Evolutionary conservation across 139 green algal genomes (phyloP), one percentile per base, ranked within the genome.

Genomic region (Coelastrella sp.): DNA sequence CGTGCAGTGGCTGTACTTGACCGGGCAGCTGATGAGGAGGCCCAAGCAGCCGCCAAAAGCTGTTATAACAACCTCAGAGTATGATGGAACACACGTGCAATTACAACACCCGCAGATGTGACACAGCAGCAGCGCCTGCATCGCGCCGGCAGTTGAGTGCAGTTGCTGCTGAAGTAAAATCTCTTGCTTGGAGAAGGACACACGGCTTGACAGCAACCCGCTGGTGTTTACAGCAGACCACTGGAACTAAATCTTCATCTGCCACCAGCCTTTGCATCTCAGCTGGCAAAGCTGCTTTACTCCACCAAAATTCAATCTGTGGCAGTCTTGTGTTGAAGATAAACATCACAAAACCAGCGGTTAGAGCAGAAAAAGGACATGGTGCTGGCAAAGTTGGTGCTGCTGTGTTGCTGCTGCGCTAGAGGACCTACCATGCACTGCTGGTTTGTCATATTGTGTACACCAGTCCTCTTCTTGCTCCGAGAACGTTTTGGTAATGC

Each of bases 391-490:
- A 12, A 6, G 0, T 27, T 78, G 70, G 70, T 24, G 19, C 9
- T 24, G 70, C 9, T 17, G 25, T 7, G 58, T 58, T 59, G 15
- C 59, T 61, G 14, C 11, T 22, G 79, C 19, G 7, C 20, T 24
- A 17, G 6, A 12, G 6, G 20, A 75, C 81, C 9, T 70, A 86
- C 81, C 81, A 86, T 86, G 60, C 59, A 86, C 81, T 8, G 17
- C n/a, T 73, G 81, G 59, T 65, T 74, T 73, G 63, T 78, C 78
- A 65, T 79, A 78, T 6, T 20, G 25, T 63, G 82, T 79, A 25
- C 63, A 49, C 82, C 63, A 78, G 59, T 87, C 82, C 17, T 49
- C 17, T 20, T 87, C 65, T 4, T 27, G 82, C 63, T 87, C 24
- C 25, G 57, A 4, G 14, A 49, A 7, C 10, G 56, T 27, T 49